Evolutionary conservation across 139 green algal species (phyloP), one percentile per base, ranked within the genome.

Genomic region (Parachlorella kessleri): DNA sequence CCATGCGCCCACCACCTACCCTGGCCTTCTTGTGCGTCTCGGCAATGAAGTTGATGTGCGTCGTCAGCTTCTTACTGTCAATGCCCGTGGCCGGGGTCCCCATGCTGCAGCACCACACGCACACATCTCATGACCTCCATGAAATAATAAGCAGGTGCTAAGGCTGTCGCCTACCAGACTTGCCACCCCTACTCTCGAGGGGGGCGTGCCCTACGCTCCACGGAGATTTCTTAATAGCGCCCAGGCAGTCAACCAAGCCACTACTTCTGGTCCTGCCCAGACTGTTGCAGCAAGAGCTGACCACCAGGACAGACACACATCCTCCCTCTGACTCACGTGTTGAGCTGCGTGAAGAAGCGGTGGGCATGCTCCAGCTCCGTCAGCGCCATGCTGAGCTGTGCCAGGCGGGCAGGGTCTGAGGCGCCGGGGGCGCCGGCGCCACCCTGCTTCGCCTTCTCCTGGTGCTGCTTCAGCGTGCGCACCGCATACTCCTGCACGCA

Each of bases 401-500:
- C 67, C 37, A 83, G 70, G 33, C 35, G 32, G 66, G 32, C 32
- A 21, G 63, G 63, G 23, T 68, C 63, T 10, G 23, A 37, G 63
- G 63, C 24, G 63, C 24, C 24, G 26, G 63, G 63, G 24, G 63
- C 24, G 24, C 24, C 63, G 24, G 24, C 63, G 63, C 28, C 63
- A 14, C 85, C 78, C 72, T 92, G 77, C 77, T 89, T 83, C 48
- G 14, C 48, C 48, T 59, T 59, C 48, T 18, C 48, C 48, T 59
- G 14, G 14, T 18, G 21, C 48, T 59, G 14, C 63, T 87, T 82
- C 83, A 94, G 89, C 28, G 83, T 85, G 54, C 87, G 87, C 38
- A 91, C 83, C 4, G 93, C 89, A 42, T 80, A 85, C 82, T 97
- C 91, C 92, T 97, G 90, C 75, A 72, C n/a, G n/a, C n/a, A n/a